Base-by-base conservation (phyloP, 176 grass and related monocot species). In the Cenchrus purpureus region DNA sequence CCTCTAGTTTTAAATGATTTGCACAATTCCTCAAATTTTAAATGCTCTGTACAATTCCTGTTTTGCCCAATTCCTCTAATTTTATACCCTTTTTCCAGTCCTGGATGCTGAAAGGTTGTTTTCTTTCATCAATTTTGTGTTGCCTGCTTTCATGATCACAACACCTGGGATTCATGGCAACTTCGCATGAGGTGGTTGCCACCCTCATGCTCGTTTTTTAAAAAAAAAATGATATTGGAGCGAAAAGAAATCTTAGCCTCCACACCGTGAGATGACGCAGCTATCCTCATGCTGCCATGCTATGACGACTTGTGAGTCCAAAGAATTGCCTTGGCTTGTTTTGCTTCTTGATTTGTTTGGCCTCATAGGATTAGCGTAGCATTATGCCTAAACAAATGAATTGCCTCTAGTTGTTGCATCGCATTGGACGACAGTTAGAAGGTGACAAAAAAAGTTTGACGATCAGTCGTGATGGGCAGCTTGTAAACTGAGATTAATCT, bases 351-450 rank as follows among this genome's bases (percentile, higher is more conserved):
- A n/a, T 14, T 66, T 31, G 7, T 10, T 43, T 73, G 28, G 56
- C 14, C 40, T 52, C 68, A 79, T 65, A 84, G 71, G 59, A 75
- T 55, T 77, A 57, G 67, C 50, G 52, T 77, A 46, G 20, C 37
- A 64, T 53, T 64, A 32, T 32, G 34, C 62, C 10, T 13, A 19
- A 15, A 54, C 64, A 73, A 86, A 43, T 65, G 20, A 86, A 73
- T 14, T 74, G n/a, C 10, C 8, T 81, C 7, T 57, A 14, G 77
- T 48, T 87, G 85, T 48, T 74, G 46, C 59, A 87, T 86, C 85
- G 37, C 78, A 16, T 66, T 48, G 28, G 4, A 28, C 34, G 75
- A 70, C 55, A 40, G 28, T 42, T 71, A 37, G 28, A 28, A 79
- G 2, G 49, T 71, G 75, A 79, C 74, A 86, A 42, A 51, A 51